Evolutionary conservation across 1,284 basidiomycete species (phyloP).

Genomic region (Violaceomyces palustris): DNA sequence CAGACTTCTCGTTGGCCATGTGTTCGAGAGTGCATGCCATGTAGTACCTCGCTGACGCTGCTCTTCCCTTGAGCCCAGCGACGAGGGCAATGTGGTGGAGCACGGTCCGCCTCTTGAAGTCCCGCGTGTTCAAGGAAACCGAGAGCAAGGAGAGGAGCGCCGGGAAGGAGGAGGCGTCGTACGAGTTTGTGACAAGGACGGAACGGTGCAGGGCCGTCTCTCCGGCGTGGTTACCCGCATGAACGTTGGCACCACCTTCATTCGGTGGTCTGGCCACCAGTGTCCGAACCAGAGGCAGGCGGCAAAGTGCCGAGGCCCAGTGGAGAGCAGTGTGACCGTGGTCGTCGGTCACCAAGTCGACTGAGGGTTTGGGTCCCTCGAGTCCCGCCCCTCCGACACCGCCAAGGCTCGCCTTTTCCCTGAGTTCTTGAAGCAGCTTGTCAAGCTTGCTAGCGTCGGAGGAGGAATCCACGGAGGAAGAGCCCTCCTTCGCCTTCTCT

Average conservation of each 20-base stretch:
- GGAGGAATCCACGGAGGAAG: too few relatives aligned
- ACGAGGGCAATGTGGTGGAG: constrained; percentile 91
- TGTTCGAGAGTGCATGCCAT: constrained; percentile 82
- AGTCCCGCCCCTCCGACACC: constrained; percentile 62
- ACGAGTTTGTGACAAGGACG: constrained; percentile 81
- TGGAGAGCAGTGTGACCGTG: constrained; percentile 92
- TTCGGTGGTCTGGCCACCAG: constrained; percentile 60
- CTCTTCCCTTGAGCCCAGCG: constrained; percentile 83
- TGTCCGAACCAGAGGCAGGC: constrained; percentile 52
- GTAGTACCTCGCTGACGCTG: constrained; percentile 80
- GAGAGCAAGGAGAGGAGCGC: constrained; percentile 64
- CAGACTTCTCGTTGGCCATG: constrained; percentile 55
- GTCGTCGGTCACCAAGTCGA: constrained; percentile 68
- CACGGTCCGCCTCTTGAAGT: constrained; percentile 80
- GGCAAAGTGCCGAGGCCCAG: constrained; percentile 80
- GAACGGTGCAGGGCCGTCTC: constrained; percentile 92
- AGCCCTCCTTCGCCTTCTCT: too few relatives aligned
- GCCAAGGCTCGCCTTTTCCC: constrained; percentile 27
- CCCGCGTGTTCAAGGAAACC: constrained; percentile 77
- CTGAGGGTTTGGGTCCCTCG: constrained; percentile 63
- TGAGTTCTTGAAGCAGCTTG: constrained; percentile 22
- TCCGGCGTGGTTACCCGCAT: constrained; percentile 70
- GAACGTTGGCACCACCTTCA: constrained; percentile 45
- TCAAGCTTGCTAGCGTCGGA: constrained; percentile 19
- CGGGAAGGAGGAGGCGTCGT: constrained; percentile 69